Percentiles rank a stretch among this genome's conserved stretches.
phyloP scores from a whole-genome alignment of 257 asterid species.

The Pogostemon cablin region DNA sequence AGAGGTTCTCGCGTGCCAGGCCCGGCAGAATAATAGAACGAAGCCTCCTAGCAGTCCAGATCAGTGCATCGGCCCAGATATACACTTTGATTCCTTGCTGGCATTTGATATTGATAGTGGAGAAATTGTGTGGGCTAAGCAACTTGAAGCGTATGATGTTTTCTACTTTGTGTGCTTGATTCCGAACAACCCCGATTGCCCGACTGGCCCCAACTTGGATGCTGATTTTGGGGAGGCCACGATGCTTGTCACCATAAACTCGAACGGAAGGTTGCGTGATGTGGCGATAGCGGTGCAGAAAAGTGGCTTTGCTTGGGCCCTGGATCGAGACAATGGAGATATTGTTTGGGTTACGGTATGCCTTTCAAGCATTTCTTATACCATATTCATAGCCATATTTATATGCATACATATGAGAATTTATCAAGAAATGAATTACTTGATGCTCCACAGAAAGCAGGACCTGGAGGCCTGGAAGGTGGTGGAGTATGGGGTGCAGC shows the following conservation, averaged over 20 bases:
- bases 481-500: constrained; percentile 91
- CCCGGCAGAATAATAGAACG: constrained; percentile 47
- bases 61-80: constrained; percentile 57
- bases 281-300: constrained; percentile 76
- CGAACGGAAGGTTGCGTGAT: constrained; percentile 44
- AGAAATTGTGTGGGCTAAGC: constrained; percentile 52
- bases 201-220: constrained; percentile 71
- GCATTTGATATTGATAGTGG: constrained; percentile 59
- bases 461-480: constrained; percentile 70
- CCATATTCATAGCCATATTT: no score
- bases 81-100: constrained; percentile 60
- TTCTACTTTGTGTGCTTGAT: constrained; percentile 59
- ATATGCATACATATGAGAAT: no score
- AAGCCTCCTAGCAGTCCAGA: constrained; percentile 52
- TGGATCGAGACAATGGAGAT: constrained; percentile 56
- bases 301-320: constrained; percentile 76
- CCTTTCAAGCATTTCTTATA: neutral
- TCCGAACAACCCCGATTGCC: constrained; percentile 72
- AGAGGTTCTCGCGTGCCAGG: constrained; percentile 59
- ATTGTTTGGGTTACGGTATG: constrained; percentile 59
- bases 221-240: constrained; percentile 92
- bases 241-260: constrained; percentile 49
- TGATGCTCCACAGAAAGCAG: constrained; percentile 47
- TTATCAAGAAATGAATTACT: no score
- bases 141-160: constrained; percentile 69